phyloP scores from a whole-genome alignment of 352 stramenopile genomes.

The Lagenidium sp. region DNA sequence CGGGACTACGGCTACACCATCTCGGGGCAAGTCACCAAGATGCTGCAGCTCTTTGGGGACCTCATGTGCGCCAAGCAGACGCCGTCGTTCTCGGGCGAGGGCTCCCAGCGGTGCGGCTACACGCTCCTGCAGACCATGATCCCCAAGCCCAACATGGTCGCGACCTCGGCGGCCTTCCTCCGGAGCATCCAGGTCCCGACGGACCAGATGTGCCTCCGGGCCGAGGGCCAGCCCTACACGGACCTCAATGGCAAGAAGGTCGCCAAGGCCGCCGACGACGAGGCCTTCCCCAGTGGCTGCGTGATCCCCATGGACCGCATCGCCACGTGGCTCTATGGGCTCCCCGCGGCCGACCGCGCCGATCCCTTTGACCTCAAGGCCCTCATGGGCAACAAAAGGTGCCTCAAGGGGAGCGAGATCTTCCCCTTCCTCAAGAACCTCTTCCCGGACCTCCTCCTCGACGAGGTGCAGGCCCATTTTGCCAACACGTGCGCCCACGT shows the following conservation, averaged over 20 bases:
- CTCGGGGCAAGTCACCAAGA: constrained; percentile 43
- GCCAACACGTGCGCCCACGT: constrained; percentile 36
- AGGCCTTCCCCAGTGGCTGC: constrained; percentile 29
- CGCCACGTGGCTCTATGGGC: constrained; percentile 29
- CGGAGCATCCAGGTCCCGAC: constrained; percentile 38
- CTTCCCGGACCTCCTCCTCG: constrained; percentile 17
- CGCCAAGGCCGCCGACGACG: constrained; percentile 4
- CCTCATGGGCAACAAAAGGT: constrained; percentile 29
- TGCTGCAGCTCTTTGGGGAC: constrained; percentile 40
- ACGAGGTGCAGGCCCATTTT: constrained; percentile 25
- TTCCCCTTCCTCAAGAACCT: constrained; percentile 26
- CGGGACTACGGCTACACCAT: constrained; percentile 47
- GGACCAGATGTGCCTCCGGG: constrained; percentile 36
- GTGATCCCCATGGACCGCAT: constrained; percentile 35
- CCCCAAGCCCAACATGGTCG: constrained; percentile 17
- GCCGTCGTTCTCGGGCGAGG: constrained; percentile 22
- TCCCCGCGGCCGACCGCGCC: constrained; percentile 22
- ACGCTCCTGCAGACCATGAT: constrained; percentile 31
- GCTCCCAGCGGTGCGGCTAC: constrained; percentile 41
- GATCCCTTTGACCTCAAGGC: constrained; percentile 21
- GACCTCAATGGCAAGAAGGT: constrained; percentile 25
- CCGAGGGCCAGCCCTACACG: constrained; percentile 35
- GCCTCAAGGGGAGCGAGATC: constrained; percentile 30
- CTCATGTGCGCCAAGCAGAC: constrained; percentile 42
- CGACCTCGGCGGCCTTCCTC: constrained; percentile 25